Base-by-base conservation (phyloP, 345 rosid species). In the Carallia pectinifolia region DNA sequence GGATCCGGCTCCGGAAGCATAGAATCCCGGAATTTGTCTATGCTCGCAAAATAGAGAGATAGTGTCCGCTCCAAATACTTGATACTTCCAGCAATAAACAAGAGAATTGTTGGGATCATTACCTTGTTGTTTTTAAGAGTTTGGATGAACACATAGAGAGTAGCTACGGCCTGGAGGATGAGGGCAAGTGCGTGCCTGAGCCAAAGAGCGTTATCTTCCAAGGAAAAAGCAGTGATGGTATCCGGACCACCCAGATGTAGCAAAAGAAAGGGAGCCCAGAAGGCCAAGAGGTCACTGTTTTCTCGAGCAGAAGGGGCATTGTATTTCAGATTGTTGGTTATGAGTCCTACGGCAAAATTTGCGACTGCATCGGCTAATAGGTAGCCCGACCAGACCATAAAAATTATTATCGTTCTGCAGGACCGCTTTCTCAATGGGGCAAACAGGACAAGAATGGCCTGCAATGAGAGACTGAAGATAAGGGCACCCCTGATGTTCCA, bases 361-460 rank as follows among this genome's bases (percentile, higher is more conserved):
- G 97, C 93, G 1, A 85, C 84, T 73, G 84, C 75, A 31, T 90
- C 92, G 17, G 92, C 93, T 0, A 84, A 76, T 55, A 87, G 80
- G 73, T 90, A 90, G 23, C 80, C 79, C 5, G 79, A 71, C 93
- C 93, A 90, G 29, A 88, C 69, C 37, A 83, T 70, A 58, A 77
- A 9, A 61, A 83, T 72, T 15, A 81, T 59, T 17, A 70, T 15
- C 55, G 67, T 83, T n/a, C 58, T 77, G 17, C 83, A 53, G 1
- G 86, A 83, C 31, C 81, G 76, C 74, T 86, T 88, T 71, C 91
- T 58, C 16, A 71, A 64, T 6, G 90, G 90, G 2, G 96, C 83
- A 9, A 82, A 58, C 48, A 83, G 61, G 37, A 88, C 68, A 65
- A 90, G 88, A 56, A 83, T 61, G 13, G 80, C 68, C 67, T 90